Evolutionary conservation across 805 yeast species (phyloP).

Genomic region (Candida qinlingensis): DNA sequence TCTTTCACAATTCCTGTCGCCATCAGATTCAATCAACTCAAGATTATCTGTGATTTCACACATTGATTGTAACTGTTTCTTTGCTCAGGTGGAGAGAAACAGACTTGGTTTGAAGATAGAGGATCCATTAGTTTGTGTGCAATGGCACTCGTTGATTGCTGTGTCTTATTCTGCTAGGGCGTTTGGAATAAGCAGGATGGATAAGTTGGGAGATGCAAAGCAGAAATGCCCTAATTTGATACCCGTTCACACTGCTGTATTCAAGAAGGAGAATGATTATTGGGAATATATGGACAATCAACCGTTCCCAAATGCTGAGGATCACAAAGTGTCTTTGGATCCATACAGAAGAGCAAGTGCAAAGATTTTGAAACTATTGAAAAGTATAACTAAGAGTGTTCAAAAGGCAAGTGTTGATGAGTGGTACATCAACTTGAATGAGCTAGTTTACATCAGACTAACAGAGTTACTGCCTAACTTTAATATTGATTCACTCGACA

Average conservation of each 20-base stretch:
- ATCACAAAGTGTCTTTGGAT: conserved; percentile 83
- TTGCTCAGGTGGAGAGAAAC: conserved; percentile 88
- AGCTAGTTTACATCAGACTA: conserved; percentile 44
- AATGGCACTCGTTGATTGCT: conserved; percentile 88
- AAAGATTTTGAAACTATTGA: conserved; percentile 64
- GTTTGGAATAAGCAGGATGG: conserved; percentile 78
- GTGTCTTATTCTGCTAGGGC: conserved; percentile 86
- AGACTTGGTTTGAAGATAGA: conserved; percentile 57
- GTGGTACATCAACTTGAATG: conserved; percentile 80
- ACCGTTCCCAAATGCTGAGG: conserved; percentile 46
- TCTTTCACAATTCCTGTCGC: conserved; percentile 42
- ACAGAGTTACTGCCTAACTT: conserved; percentile 44
- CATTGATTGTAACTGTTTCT: conserved; percentile 90
- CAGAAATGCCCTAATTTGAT: conserved; percentile 71
- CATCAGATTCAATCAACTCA: conserved; percentile 46
- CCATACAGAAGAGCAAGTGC: conserved; percentile 87
- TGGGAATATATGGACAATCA: conserved; percentile 62
- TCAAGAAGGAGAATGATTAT: conserved; percentile 74
- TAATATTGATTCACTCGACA: conserved; percentile 12
- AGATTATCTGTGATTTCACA: conserved; percentile 79
- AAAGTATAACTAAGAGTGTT: conserved; percentile 55
- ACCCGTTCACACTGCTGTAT: conserved; percentile 91
- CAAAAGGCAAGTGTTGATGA: conserved; percentile 98
- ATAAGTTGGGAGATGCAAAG: conserved; percentile 58
- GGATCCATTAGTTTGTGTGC: conserved; percentile 91